Conservation (phyloP, 192 early-diverging fungal genomes). For the Spizellomyces punctatus region DNA sequence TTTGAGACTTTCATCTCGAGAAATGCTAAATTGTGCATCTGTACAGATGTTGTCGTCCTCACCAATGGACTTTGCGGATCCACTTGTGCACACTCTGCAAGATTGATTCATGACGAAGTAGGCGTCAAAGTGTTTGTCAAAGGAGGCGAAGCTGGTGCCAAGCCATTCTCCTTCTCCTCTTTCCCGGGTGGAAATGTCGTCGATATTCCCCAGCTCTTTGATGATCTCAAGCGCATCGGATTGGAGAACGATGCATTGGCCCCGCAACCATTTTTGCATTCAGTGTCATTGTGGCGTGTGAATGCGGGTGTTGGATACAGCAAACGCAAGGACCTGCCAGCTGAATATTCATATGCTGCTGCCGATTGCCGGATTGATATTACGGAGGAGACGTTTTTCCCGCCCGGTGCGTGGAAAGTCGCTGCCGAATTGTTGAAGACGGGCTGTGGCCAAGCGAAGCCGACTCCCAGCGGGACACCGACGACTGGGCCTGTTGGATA, state of each 20-base stretch:
- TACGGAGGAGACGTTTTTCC: conserved; percentile 25
- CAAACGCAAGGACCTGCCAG: conserved; percentile 22
- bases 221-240: conserved; percentile 9
- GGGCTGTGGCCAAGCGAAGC: background rate
- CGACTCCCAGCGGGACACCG: background rate
- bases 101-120: conserved; percentile 20
- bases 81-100: conserved; percentile 33
- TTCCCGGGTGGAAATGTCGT: conserved; percentile 39
- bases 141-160: conserved; percentile 23
- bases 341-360: conserved; percentile 27
- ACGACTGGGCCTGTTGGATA: background rate
- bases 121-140: conserved; percentile 26
- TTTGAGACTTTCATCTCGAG: no score
- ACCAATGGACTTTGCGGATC: conserved; percentile 32
- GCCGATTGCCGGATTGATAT: conserved; percentile 26
- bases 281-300: conserved; percentile 11
- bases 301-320: conserved; percentile 33
- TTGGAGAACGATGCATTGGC: conserved; percentile 14
- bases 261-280: conserved; percentile 27
- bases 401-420: conserved; percentile 18
- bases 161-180: conserved; percentile 30
- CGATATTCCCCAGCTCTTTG: conserved; percentile 30
- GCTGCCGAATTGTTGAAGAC: conserved; percentile 7
- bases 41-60: conserved; percentile 24
- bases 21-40: background rate